Evolutionary conservation across 2,329 filamentous ascomycete genomes (phyloP), one percentile per base, ranked within the genome.

Genomic region (Sporothrix dimorphospora): DNA sequence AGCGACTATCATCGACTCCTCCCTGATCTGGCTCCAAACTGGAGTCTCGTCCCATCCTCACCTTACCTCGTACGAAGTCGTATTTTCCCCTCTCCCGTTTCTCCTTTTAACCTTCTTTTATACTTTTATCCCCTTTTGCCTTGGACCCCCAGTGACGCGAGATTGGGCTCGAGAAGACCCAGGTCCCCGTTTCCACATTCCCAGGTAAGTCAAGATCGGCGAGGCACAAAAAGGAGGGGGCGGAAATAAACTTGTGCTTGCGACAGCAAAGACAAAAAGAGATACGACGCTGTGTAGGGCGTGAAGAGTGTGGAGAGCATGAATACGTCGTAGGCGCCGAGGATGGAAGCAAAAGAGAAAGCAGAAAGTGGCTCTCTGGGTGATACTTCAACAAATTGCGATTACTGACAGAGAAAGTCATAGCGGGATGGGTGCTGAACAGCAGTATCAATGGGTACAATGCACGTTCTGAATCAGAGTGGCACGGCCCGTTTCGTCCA

Each of bases 121-220:
- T 47, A 12, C 19, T 19, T 47, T 47, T 16, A 6, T 47, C 42
- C 42, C 14, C 42, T 14, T 14, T 14, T 66, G 40, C 34, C 42
- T 21, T 9, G 27, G 8, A 9, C 30, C n/a, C 27, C 45, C 57
- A 63, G 34, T 40, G 11, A 14, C 12, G 65, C 47, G 65, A 55
- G 45, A 53, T 38, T 68, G 65, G 45, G 45, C 9, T 7, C 11
- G 19, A 27, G 47, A 9, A 21, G 63, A 21, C 47, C 21, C 47
- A 53, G 47, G n/a, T 55, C 19, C 45, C 45, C 11, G 12, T 42
- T 55, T 24, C 66, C 66, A 69, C 49, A 55, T 69, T 55, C 66
- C 66, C n/a, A 69, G 49, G 34, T 53, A 40, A 53, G 65, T 53
- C 30, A 55, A 42, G 66, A 69, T 69, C 66, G 21, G 49, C 66